Base-by-base conservation (phyloP, 2,329 filamentous ascomycete species). In the Teratosphaeria pseudoeucalypti region DNA sequence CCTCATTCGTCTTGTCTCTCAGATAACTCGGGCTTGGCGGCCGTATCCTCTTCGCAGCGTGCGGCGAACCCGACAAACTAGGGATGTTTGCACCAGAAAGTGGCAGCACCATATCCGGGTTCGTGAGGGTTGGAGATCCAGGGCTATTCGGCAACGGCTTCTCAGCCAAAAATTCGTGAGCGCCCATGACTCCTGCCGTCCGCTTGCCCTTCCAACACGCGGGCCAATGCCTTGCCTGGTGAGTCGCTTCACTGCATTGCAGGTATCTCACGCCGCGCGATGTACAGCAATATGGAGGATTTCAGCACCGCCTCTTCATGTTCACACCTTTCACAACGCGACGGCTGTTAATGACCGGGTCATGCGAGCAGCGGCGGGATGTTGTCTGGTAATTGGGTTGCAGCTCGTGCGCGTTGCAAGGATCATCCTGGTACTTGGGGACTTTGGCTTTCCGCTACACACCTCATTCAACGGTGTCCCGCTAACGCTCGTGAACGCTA, bases 31-130 rank as follows among this genome's bases (percentile, higher is more conserved):
- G 66, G 56, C 68, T 71, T 34, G 68, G 69, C 27, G 69, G 68
- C 37, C 66, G 60, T 49, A 49, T 49, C 43, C 61, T 57, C 26
- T 56, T 47, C 12, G 59, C 55, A 34, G 6, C 39, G 11, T 60
- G 60, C 19, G 67, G 67, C 14, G 66, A 68, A 12, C 58, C 58
- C 19, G 34, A 43, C 32, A 37, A 14, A 2, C 5, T 14, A 16
- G 16, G 7, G 11, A 54, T 3, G 6, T 63, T 34, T 53, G 59
- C 49, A 26, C 60, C 55, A 16, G 58, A 55, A 27, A 49, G 55
- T 62, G 92, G 92, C 57, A 96, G 63, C 19, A 96, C 95, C 90
- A 96, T 92, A 73, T 95, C 92, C 57, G 91, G 90, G 73, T 96
- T 95, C 59, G 90, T 95, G 68, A 96, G 78, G 2, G 92, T 95